These are phyloP conservation scores for Malus hybrid DNA, from an alignment of 331 rosid genomes.

Conservation along the genomic window DNA sequence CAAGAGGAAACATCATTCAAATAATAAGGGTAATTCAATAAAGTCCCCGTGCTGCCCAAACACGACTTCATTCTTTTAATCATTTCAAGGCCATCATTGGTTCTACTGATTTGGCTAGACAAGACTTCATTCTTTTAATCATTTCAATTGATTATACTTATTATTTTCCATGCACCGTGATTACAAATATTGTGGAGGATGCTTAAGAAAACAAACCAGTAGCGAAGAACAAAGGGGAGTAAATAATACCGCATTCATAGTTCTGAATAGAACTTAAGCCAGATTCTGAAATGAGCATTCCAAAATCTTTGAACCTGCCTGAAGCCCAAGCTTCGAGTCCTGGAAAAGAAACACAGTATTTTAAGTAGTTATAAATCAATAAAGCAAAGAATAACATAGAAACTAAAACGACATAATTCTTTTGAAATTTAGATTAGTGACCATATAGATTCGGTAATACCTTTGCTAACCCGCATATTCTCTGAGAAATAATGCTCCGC, in stretches of 20 bases:
- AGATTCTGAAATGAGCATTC: constrained; percentile 70
- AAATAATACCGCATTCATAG: constrained; percentile 78
- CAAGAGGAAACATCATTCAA: background rate
- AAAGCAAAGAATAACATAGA: constrained; percentile 1
- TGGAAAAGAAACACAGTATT: constrained; percentile 28
- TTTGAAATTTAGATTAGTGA: background rate
- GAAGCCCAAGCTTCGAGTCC: constrained; percentile 83
- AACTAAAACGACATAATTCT: background rate
- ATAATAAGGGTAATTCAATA: background rate
- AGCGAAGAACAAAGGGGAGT: constrained; percentile 2
- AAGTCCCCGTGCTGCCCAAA: background rate
- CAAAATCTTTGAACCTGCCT: constrained; percentile 68
- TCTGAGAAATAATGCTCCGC: constrained; percentile 95
- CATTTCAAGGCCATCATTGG: no score
- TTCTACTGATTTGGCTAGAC: background rate
- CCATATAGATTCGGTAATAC: constrained; percentile 24
- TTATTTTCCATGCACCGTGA: background rate
- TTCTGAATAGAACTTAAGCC: constrained; percentile 86
- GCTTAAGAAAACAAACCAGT: background rate
- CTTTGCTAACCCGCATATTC: constrained; percentile 71
- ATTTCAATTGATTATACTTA: background rate
- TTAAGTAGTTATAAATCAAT: constrained; percentile 9
- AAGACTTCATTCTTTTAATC: background rate
- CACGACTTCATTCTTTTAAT: no score
- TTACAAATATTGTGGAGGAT: background rate